Base-by-base conservation (phyloP, 495 filamentous ascomycete genomes). In the Cetradonia linearis region DNA sequence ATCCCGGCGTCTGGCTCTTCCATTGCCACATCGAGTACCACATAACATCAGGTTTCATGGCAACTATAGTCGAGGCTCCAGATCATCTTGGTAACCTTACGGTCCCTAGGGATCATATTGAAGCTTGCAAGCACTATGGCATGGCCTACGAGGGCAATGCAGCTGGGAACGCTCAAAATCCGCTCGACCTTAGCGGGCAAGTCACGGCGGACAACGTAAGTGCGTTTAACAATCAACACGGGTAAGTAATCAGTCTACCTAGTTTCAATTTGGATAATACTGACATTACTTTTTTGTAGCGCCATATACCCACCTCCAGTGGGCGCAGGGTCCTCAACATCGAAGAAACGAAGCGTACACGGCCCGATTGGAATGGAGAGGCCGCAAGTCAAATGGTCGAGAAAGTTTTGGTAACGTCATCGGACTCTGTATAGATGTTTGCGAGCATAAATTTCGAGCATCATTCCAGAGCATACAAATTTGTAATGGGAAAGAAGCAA, bases 11-110 rank as follows among this genome's bases (percentile, higher is more conserved):
- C 8, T 82, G 78, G 78, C 42, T 76, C 13, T 77, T 77, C 70
- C 78, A 81, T 75, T 87, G 84, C 67, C 84, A 87, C 64, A 82
- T 87, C 61, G 83, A 85, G 65, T 87, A 83, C 82, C 84, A 87
- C 65, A 68, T 78, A 37, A 61, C 62, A 5, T 70, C 73, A 55
- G 78, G 78, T 27, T 62, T 81, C 11, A 72, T 67, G 0, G 69
- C 74, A 59, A 64, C 67, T 0, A 61, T 81, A 14, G 63, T 81
- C 44, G 84, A 86, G 68, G 77, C 76, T 0, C 79, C 81, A 0
- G 40, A 55, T 27, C 16, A 28, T 31, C 42, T 61, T 6, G 53
- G 55, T n/a, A 73, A 69, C 3, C 62, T 85, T 42, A 67, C 65
- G 0, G 77, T 89, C 16, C 88, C 87, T 0, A 59, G 76, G 33